phyloP scores from a whole-genome alignment of 352 stramenopile species.

The Phytophthora citricola region DNA sequence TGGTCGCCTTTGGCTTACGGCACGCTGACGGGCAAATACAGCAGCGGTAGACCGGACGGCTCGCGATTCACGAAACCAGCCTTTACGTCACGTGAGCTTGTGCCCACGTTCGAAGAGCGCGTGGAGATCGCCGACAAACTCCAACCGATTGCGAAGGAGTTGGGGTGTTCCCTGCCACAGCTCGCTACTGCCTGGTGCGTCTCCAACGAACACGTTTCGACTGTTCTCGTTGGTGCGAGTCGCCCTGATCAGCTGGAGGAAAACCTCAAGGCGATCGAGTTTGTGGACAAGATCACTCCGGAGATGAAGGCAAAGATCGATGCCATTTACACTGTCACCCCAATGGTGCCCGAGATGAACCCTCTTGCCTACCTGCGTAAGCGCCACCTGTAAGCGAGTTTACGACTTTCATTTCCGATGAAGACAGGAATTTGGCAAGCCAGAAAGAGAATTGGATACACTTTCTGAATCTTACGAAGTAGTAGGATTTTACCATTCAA shows the following conservation, averaged over 20 bases:
- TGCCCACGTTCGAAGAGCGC: constrained; percentile 14
- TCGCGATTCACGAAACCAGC: constrained; percentile 5
- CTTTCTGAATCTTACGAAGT: too few species aligned
- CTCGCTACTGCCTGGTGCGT: constrained; percentile 62
- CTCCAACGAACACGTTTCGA: constrained; percentile 58
- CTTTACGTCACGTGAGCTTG: not conserved
- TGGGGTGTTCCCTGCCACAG: constrained; percentile 27
- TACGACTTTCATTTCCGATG: too few species aligned
- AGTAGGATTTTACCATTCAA: not conserved
- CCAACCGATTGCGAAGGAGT: constrained; percentile 43
- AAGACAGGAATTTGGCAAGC: too few species aligned
- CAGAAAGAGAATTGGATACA: too few species aligned
- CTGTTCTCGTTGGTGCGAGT: constrained; percentile 58
- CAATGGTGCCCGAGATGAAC: too few species aligned
- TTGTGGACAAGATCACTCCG: constrained; percentile 12
- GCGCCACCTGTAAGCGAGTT: too few species aligned
- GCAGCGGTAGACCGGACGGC: not conserved
- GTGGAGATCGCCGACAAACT: constrained; percentile 36
- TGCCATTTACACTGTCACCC: too few species aligned
- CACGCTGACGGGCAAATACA: constrained; percentile 5
- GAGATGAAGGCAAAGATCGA: constrained; percentile 15
- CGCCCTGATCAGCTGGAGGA: constrained; percentile 4
- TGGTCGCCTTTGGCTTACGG: constrained; percentile 11
- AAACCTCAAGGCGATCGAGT: constrained; percentile 7
- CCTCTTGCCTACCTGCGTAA: too few species aligned